These are phyloP conservation scores for Tetraselmis chui DNA, from an alignment of 139 green algal genomes.

Conservation along the genomic window DNA sequence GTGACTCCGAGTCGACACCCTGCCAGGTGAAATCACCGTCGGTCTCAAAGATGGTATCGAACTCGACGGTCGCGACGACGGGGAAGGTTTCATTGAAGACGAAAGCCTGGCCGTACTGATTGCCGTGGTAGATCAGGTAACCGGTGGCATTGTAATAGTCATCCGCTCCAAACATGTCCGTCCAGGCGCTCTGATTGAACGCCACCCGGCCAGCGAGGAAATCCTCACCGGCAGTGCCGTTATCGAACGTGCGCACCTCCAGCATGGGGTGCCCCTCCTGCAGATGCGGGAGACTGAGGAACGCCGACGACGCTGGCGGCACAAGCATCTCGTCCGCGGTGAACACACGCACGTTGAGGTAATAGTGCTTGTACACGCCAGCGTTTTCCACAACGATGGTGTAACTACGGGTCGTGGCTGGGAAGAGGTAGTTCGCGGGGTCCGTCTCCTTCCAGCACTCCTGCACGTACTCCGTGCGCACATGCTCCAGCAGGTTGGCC, in stretches of 20 bases:
- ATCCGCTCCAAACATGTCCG: not conserved
- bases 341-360: not conserved
- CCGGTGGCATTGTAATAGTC: not conserved
- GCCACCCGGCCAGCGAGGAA: not conserved
- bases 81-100: not conserved
- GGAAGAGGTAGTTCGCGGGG: not conserved
- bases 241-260: not conserved
- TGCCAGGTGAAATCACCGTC: not conserved
- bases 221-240: not conserved
- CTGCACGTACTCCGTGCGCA: not conserved
- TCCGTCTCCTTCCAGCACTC: not conserved
- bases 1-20: not conserved
- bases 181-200: not conserved
- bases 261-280: not conserved
- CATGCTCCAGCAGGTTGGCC: not conserved
- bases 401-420: not conserved
- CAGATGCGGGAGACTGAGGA: not conserved
- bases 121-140: not conserved
- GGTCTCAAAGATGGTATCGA: not conserved
- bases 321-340: not conserved
- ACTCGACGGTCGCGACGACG: not conserved
- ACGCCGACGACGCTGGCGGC: not conserved
- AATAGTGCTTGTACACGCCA: not conserved
- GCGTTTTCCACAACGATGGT: not conserved
- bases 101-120: not conserved